Percentiles rank a stretch among this genome's conserved stretches.
Conservation (phyloP, 1,284 basidiomycete genomes). For the Tilletia walkeri region DNA sequence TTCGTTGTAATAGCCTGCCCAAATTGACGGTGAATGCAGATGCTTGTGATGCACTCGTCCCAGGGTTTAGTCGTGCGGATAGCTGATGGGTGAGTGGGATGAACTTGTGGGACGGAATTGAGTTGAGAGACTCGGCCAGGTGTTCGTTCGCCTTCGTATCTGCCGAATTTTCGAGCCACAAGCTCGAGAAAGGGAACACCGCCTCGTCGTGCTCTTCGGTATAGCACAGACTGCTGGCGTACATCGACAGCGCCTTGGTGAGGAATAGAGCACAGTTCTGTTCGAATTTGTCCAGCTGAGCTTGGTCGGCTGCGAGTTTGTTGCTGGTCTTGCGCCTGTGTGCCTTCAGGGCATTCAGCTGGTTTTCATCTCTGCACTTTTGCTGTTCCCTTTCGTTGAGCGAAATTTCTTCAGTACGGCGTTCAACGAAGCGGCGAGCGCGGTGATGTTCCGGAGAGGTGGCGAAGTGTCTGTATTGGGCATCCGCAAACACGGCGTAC, state of each 20-base stretch:
- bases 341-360: slow-evolving; percentile 26
- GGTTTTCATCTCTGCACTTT: slow-evolving; percentile 22
- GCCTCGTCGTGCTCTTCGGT: slow-evolving; percentile 72
- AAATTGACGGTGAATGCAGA: slow-evolving; percentile 59
- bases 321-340: slow-evolving; percentile 32
- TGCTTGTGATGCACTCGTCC: slow-evolving; percentile 42
- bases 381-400: slow-evolving; percentile 63
- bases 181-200: slow-evolving; percentile 76
- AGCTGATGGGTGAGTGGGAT: slow-evolving; percentile 88
- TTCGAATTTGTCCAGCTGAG: slow-evolving; percentile 30
- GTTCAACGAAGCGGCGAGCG: slow-evolving; percentile 72
- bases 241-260: slow-evolving; percentile 75
- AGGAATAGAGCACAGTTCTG: slow-evolving; percentile 64
- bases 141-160: slow-evolving; percentile 63
- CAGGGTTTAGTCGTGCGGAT: slow-evolving; percentile 70
- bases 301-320: slow-evolving; percentile 35
- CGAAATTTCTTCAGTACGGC: slow-evolving; percentile 65
- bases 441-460: slow-evolving; percentile 72
- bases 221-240: slow-evolving; percentile 68
- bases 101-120: slow-evolving; percentile 83
- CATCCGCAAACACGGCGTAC: slow-evolving; percentile 83
- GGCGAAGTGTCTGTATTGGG: slow-evolving; percentile 71
- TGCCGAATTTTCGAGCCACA: slow-evolving; percentile 85
- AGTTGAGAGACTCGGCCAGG: slow-evolving; percentile 62
- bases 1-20: slow-evolving; percentile 68